Conservation (phyloP, 2,329 filamentous ascomycete species). For the Teratosphaeria viscida region DNA sequence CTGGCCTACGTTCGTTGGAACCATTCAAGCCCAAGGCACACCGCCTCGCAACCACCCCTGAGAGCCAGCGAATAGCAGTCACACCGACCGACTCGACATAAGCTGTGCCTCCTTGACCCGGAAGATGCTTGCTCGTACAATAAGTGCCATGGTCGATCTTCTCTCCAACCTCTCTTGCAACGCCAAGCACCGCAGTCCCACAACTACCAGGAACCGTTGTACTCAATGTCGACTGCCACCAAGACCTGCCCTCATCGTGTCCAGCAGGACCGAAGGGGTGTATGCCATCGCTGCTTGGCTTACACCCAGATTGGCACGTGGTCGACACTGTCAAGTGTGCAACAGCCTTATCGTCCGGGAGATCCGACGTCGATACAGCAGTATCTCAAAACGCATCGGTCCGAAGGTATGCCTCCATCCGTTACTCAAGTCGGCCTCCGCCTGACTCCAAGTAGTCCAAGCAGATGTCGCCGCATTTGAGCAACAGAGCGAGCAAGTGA, state of each 20-base stretch:
- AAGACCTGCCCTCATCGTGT: not conserved
- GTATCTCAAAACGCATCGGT: not conserved
- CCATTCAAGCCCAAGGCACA: not conserved
- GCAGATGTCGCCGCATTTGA: not conserved
- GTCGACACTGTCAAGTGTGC: not conserved
- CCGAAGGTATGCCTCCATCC: not conserved
- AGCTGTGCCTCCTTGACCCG: too few species aligned
- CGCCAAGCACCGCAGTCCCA: not conserved
- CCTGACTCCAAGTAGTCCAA: not conserved
- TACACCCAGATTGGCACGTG: not conserved
- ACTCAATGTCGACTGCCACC: not conserved
- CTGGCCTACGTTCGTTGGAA: not conserved
- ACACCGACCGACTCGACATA: not conserved
- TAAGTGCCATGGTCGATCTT: not conserved
- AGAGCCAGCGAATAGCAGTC: not conserved
- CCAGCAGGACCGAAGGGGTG: not conserved
- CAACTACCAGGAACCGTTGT: not conserved
- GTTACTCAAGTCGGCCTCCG: not conserved
- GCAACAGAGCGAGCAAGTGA: not conserved
- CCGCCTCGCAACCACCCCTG: not conserved
- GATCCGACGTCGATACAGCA: not conserved
- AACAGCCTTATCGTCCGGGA: not conserved
- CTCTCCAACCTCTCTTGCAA: not conserved
- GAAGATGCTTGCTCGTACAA: too few species aligned
- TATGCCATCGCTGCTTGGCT: not conserved